phyloP scores from a whole-genome alignment of 192 early-diverging fungal species.

The Phycomyces nitens region DNA sequence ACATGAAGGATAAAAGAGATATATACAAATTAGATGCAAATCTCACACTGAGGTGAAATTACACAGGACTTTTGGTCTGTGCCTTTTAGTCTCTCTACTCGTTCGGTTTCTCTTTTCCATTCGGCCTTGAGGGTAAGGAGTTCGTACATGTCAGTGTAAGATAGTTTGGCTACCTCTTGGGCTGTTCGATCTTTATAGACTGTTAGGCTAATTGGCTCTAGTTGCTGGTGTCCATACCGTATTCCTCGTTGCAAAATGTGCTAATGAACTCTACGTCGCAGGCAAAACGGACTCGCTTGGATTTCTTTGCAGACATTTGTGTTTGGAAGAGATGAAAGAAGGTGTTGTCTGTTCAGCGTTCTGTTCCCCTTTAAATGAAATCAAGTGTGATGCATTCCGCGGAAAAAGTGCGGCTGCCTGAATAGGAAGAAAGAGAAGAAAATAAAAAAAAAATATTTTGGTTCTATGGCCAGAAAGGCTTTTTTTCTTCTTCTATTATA shows the following conservation, averaged over 20 bases:
- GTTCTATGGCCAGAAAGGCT: too few species aligned
- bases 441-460: too few species aligned
- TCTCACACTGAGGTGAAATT: not conserved
- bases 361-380: not conserved
- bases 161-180: constrained; percentile 18
- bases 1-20: too few species aligned
- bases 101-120: constrained; percentile 18
- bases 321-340: too few species aligned
- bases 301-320: not conserved
- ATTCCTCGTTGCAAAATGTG: constrained; percentile 29
- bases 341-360: too few species aligned
- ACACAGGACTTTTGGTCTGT: not conserved
- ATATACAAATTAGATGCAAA: not conserved
- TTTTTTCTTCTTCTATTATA: too few species aligned
- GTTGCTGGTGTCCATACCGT: constrained; percentile 19
- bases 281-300: constrained; percentile 24
- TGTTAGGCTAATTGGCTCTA: not conserved
- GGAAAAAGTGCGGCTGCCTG: not conserved
- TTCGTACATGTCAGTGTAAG: constrained; percentile 27
- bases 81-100: constrained; percentile 3
- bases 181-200: constrained; percentile 12
- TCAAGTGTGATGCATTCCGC: not conserved
- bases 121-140: constrained; percentile 15
- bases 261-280: constrained; percentile 16
- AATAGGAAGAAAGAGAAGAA: not conserved